Conservation (phyloP, 306 rosid genomes). For the Pyrus bretschneideri region DNA sequence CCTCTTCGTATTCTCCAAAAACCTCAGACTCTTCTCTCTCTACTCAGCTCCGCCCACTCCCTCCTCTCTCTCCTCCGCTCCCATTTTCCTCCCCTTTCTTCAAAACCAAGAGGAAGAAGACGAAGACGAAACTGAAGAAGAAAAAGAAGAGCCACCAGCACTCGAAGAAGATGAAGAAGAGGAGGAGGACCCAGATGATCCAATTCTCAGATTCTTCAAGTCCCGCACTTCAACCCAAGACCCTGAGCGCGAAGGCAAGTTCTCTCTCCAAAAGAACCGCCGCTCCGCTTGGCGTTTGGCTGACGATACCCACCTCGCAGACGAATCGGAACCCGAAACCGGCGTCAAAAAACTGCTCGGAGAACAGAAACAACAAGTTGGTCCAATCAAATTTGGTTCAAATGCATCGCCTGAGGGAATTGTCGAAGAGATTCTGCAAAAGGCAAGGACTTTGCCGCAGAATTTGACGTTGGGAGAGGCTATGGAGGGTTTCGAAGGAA, state of each 20-base stretch:
- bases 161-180: slow-evolving; percentile 11
- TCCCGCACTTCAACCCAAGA: slow-evolving; percentile 43
- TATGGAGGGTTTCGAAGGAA: slow-evolving; percentile 47
- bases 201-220: slow-evolving; percentile 54
- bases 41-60: slow-evolving; percentile 16
- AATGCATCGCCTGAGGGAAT: slow-evolving; percentile 28
- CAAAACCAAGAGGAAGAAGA: slow-evolving; percentile 5
- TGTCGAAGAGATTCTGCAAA: slow-evolving; percentile 54
- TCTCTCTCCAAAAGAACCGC: slow-evolving; percentile 44
- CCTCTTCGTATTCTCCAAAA: slow-evolving; percentile 15
- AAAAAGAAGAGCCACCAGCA: not conserved
- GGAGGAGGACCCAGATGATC: slow-evolving; percentile 37
- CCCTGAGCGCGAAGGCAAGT: slow-evolving; percentile 41
- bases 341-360: not conserved
- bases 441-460: slow-evolving; percentile 50
- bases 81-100: slow-evolving; percentile 50
- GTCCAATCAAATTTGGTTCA: not conserved
- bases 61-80: slow-evolving; percentile 20
- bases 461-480: slow-evolving; percentile 64
- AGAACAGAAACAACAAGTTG: slow-evolving; percentile 14
- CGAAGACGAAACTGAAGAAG: not conserved
- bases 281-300: slow-evolving; percentile 59
- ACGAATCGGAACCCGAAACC: slow-evolving; percentile 27
- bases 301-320: slow-evolving; percentile 8
- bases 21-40: slow-evolving; percentile 29